Conservation (phyloP, 2,329 filamentous ascomycete species). For the Paraphaeosphaeria sporulosa region DNA sequence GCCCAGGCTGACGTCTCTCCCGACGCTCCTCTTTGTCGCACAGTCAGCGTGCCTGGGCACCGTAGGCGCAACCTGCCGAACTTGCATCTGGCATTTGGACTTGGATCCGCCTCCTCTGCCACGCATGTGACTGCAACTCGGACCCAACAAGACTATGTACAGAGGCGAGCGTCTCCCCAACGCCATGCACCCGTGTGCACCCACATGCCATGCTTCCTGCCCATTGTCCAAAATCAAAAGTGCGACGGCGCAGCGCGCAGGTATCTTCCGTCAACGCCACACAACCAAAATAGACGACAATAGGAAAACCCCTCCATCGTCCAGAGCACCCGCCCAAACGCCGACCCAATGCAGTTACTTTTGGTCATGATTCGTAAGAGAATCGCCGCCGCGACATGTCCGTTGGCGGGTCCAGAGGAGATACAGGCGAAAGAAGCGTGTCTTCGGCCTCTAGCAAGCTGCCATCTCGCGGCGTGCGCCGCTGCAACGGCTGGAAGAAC, state of each 20-base stretch:
- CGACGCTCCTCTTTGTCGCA: background rate
- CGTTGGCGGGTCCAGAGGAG: constrained; percentile 43
- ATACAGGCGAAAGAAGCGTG: constrained; percentile 42
- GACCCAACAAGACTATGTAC: background rate
- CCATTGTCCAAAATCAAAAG: background rate
- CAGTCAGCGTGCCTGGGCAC: background rate
- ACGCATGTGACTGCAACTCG: background rate
- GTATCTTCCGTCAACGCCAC: constrained; percentile 4
- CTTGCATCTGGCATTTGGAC: background rate
- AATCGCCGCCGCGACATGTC: constrained; percentile 44
- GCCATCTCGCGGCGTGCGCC: constrained; percentile 30
- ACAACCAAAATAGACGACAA: background rate
- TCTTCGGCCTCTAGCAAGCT: constrained; percentile 37
- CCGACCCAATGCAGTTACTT: constrained; percentile 7
- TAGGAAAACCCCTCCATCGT: background rate
- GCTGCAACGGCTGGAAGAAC: constrained; percentile 38
- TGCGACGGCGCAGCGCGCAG: constrained; percentile 2
- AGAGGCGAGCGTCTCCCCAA: background rate
- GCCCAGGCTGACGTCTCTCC: background rate
- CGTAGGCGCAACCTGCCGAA: background rate
- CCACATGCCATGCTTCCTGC: background rate
- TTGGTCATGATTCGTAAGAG: constrained; percentile 48
- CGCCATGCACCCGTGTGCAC: background rate
- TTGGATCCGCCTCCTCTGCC: background rate
- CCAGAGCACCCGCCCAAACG: constrained; percentile 8